Conservation (phyloP, 805 yeast species). For the Teunomyces stri region DNA sequence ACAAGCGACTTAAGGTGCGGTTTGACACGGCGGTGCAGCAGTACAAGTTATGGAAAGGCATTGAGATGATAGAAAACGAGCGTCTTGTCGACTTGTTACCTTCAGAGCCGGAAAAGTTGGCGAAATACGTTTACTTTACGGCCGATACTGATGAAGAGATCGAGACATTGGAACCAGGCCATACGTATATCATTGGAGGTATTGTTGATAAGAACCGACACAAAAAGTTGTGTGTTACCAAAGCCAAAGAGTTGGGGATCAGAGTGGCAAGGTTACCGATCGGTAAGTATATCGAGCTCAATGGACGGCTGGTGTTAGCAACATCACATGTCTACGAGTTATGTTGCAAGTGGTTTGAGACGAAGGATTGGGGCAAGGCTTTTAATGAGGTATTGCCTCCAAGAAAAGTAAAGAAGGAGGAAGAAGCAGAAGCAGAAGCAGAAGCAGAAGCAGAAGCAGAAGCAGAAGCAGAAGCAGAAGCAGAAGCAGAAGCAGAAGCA, state of each 20-base stretch:
- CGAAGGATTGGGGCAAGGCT: constrained; percentile 77
- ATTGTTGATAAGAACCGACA: constrained; percentile 94
- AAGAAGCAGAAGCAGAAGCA: constrained; percentile 4
- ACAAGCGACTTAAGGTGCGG: constrained; percentile 61
- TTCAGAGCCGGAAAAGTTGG: constrained; percentile 23
- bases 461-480: constrained; percentile 6
- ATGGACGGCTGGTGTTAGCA: constrained; percentile 86
- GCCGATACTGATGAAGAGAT: constrained; percentile 82
- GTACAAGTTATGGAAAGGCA: constrained; percentile 66
- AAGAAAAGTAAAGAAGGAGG: constrained; percentile 48
- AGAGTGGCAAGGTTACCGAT: constrained; percentile 80
- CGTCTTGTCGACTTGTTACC: constrained; percentile 30
- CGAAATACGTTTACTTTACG: constrained; percentile 64
- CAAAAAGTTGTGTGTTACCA: constrained; percentile 73
- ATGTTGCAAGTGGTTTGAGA: constrained; percentile 74
- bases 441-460: background rate
- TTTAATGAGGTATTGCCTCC: constrained; percentile 86
- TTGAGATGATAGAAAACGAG: constrained; percentile 45
- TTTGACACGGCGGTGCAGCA: constrained; percentile 63
- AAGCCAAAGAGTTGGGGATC: constrained; percentile 73
- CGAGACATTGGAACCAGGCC: constrained; percentile 59
- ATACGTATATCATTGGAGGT: constrained; percentile 89
- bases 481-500: constrained; percentile 6
- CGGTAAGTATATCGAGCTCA: constrained; percentile 74
- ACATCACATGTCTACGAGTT: constrained; percentile 94